Conservation (phyloP, 257 asterid species). For the Solanum peruvianum region DNA sequence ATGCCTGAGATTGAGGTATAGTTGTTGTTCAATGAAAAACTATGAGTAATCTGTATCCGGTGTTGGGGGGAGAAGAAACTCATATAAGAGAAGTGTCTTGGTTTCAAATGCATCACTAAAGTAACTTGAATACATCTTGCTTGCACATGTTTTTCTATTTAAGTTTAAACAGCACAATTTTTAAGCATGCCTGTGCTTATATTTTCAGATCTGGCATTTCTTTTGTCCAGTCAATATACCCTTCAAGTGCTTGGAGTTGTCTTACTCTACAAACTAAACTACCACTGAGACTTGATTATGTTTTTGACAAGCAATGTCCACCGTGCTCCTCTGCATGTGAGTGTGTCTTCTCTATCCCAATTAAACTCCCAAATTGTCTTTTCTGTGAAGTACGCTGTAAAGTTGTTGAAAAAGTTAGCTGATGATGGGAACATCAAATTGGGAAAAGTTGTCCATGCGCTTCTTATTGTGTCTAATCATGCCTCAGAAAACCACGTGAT, state of each 20-base stretch:
- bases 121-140: not conserved
- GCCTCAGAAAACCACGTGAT: conserved; percentile 34
- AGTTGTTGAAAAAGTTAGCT: conserved; percentile 50
- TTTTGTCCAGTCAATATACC: not conserved
- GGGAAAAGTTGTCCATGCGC: conserved; percentile 65
- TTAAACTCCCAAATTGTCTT: not conserved
- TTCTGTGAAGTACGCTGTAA: not conserved
- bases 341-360: not conserved
- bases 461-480: conserved; percentile 35
- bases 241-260: not conserved
- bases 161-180: not conserved
- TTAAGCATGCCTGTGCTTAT: not conserved
- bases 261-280: not conserved
- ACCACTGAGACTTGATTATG: not conserved
- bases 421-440: conserved; percentile 31
- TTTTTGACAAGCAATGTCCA: not conserved
- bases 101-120: not conserved
- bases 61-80: not conserved
- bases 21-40: not conserved
- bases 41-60: not conserved
- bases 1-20: not conserved
- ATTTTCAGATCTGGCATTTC: not conserved
- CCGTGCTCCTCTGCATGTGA: not conserved
- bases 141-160: not conserved
- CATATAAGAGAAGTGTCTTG: not conserved